phyloP scores from a whole-genome alignment of 2,329 filamentous ascomycete species.

The Ceratocystis colombiana region DNA sequence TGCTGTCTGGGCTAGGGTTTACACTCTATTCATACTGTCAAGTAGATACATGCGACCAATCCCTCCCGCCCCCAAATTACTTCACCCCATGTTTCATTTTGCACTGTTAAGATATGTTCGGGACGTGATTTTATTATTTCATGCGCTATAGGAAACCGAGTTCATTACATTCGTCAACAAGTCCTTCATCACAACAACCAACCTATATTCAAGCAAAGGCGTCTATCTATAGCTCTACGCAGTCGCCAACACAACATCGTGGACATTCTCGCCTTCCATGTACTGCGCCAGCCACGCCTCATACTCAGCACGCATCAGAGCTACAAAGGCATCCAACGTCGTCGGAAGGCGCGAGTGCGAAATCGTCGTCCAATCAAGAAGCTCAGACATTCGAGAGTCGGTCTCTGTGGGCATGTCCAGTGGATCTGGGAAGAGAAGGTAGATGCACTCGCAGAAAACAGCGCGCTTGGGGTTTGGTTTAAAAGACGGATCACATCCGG shows the following conservation, averaged over 20 bases:
- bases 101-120: not conserved
- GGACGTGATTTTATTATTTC: not conserved
- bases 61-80: not conserved
- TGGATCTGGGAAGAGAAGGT: conserved; percentile 19
- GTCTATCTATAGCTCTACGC: not conserved
- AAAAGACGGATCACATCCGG: conserved; percentile 17
- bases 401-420: conserved; percentile 8
- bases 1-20: not conserved
- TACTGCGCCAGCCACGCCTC: conserved; percentile 12
- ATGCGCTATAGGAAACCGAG: not conserved
- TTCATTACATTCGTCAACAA: conserved; percentile 2
- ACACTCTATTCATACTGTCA: not conserved
- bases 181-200: not conserved
- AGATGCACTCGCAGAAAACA: conserved; percentile 24
- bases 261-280: not conserved
- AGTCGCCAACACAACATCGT: not conserved
- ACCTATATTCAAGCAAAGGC: not conserved
- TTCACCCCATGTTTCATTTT: not conserved
- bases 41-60: not conserved
- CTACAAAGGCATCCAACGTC: conserved; percentile 18
- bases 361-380: conserved; percentile 23
- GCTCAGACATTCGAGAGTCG: conserved; percentile 21
- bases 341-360: conserved; percentile 22
- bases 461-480: conserved; percentile 21
- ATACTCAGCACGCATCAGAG: conserved; percentile 23